Percentiles rank a stretch among this genome's conserved stretches.
Evolutionary conservation across 108 stramenopile species (phyloP).

Genomic region (Skeletonema tropicum): DNA sequence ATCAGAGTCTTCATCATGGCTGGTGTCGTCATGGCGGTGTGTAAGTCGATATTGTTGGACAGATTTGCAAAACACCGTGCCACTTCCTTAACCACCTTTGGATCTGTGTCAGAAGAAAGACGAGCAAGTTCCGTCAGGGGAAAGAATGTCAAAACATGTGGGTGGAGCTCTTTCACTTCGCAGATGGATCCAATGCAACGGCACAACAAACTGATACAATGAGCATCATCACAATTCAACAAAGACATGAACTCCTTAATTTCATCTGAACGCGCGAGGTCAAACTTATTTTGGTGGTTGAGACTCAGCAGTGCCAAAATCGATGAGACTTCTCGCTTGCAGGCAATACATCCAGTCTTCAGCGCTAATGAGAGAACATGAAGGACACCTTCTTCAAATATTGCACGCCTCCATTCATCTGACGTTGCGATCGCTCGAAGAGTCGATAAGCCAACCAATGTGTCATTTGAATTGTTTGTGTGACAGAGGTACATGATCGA

Average conservation of each 20-base stretch:
- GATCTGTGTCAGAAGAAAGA: conserved; percentile 16
- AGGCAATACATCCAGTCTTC: conserved; percentile 53
- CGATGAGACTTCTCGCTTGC: conserved; percentile 66
- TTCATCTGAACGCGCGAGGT: conserved; percentile 54
- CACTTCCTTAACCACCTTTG: conserved; percentile 43
- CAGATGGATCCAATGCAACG: conserved; percentile 75
- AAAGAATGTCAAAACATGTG: conserved; percentile 12
- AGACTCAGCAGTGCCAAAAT: conserved; percentile 64
- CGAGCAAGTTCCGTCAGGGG: conserved; percentile 24
- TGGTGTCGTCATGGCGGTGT: conserved; percentile 49
- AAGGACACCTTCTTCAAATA: conserved; percentile 71
- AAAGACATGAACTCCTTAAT: conserved; percentile 26
- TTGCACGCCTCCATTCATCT: conserved; percentile 52
- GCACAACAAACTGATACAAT: conserved; percentile 45
- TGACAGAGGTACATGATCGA: conserved; percentile 76
- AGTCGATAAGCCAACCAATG: conserved; percentile 71
- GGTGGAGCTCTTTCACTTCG: conserved; percentile 50
- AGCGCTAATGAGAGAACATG: conserved; percentile 55
- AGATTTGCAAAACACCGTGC: conserved; percentile 64
- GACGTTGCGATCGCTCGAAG: conserved; percentile 64
- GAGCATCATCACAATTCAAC: conserved; percentile 23
- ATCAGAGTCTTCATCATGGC: conserved; percentile 42
- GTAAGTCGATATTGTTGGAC: conserved; percentile 56
- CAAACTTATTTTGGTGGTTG: conserved; percentile 86
- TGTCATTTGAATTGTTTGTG: conserved; percentile 62